Evolutionary conservation across 2,329 filamentous ascomycete species (phyloP).

Genomic region (Botryotinia convoluta): DNA sequence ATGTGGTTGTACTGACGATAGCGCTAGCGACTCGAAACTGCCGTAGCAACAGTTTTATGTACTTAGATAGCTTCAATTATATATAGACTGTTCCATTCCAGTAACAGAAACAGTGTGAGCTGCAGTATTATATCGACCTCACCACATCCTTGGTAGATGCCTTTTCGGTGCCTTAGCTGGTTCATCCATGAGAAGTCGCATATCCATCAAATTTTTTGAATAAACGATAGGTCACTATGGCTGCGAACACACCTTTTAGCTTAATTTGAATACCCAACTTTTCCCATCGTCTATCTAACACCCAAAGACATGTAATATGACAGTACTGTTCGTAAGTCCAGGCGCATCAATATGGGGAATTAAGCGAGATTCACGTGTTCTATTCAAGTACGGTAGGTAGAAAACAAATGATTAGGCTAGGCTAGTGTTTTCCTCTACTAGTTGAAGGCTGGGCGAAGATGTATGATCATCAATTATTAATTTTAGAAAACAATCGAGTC

Average conservation of each 20-base stretch:
- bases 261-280: accelerated
- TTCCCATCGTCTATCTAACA: background rate
- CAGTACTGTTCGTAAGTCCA: background rate
- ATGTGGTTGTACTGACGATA: background rate
- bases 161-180: background rate
- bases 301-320: background rate
- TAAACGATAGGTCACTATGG: background rate
- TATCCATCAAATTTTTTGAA: accelerated
- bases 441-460: background rate
- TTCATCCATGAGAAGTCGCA: background rate
- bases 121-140: background rate
- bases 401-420: background rate
- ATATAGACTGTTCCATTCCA: accelerated
- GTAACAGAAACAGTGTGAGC: background rate
- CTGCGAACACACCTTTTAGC: background rate
- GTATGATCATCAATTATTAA: background rate
- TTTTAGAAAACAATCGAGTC: background rate
- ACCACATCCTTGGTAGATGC: background rate
- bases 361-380: background rate
- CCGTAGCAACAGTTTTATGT: background rate
- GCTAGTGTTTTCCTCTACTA: background rate
- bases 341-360: background rate
- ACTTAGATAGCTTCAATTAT: background rate
- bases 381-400: background rate
- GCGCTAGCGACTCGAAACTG: background rate